These are phyloP conservation scores for Pleurotus tuoliensis DNA, from an alignment of 768 basidiomycete species.

Conservation along the genomic window DNA sequence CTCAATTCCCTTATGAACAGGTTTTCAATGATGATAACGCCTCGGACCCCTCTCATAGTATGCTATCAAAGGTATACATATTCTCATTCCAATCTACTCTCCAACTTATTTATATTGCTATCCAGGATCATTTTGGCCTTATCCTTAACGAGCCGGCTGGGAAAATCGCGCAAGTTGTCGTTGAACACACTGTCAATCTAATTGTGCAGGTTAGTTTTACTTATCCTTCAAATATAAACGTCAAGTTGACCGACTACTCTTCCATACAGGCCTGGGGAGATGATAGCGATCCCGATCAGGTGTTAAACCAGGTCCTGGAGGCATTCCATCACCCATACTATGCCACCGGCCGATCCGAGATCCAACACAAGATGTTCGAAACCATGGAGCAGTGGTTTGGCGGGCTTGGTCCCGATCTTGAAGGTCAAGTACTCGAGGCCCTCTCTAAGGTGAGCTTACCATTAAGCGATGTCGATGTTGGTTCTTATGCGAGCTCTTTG, in stretches of 20 bases:
- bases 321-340: conserved; percentile 74
- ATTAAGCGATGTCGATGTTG: too few species aligned
- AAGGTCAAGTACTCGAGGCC: conserved; percentile 38
- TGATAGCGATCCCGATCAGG: conserved; percentile 36
- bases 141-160: conserved; percentile 76
- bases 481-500: neutral
- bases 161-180: conserved; percentile 65
- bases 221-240: too few species aligned
- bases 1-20: conserved; percentile 20
- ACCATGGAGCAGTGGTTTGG: conserved; percentile 52
- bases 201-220: conserved; percentile 43
- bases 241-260: neutral
- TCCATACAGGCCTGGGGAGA: conserved; percentile 44
- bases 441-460: conserved; percentile 44
- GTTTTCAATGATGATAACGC: conserved; percentile 66
- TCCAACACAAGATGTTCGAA: conserved; percentile 61
- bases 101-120: neutral
- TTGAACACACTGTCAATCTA: conserved; percentile 54
- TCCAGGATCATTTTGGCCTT: conserved; percentile 66
- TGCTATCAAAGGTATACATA: conserved; percentile 55
- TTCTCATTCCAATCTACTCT: neutral
- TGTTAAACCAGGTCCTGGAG: conserved; percentile 50
- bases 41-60: conserved; percentile 70
- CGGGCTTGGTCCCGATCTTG: conserved; percentile 39
- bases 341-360: conserved; percentile 44